Evolutionary conservation across 768 basidiomycete genomes (phyloP), one percentile per base, ranked within the genome.

Genomic region (Gymnopilus dilepis): DNA sequence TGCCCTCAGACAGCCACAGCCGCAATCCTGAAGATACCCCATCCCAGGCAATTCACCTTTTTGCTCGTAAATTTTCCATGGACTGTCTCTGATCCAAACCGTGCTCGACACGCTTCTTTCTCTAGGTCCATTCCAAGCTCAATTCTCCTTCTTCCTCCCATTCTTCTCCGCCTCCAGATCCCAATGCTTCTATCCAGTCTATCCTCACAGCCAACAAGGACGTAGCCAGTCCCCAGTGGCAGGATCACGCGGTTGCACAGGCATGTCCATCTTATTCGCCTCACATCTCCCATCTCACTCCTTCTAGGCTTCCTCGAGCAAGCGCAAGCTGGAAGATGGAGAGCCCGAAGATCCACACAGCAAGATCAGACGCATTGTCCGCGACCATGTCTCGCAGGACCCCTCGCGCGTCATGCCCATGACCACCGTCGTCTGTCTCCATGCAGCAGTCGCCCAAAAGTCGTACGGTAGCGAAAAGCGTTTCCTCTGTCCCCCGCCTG

Each of bases 401-500:
- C 87, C 88, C 8, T 73, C 85, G 51, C 89, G 88, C 64, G 85
- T 90, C 67, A 84, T 91, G 77, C 90, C 91, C 61, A 94, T 95
- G 93, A 94, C 93, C 37, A 94, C 92, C 38, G 91, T 95, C 31
- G 86, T 94, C 63, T 94, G 92, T 67, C 82, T 95, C 56, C 95
- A 97, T 70, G 94, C 95, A 24, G 93, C 92, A 31, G 94, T 95
- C 53, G 95, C 94, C 1, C 95, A 97, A 78, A 97, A 97, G 78
- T 95, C 94, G 11, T 97, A 97, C 72, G 94, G 94, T 54, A 94
- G 90, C 74, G 95, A 97, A 79, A 95, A 96, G 74, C 90, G 95
- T 59, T 95, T 96, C 72, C 84, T 98, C 37, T 94, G 92, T 69
- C 95, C 95, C 8, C 95, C 95, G 3, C 95, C 95, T 8, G 86